Conservation (phyloP, 2,329 filamentous ascomycete species). For the Sarocladiaceae sp. region DNA sequence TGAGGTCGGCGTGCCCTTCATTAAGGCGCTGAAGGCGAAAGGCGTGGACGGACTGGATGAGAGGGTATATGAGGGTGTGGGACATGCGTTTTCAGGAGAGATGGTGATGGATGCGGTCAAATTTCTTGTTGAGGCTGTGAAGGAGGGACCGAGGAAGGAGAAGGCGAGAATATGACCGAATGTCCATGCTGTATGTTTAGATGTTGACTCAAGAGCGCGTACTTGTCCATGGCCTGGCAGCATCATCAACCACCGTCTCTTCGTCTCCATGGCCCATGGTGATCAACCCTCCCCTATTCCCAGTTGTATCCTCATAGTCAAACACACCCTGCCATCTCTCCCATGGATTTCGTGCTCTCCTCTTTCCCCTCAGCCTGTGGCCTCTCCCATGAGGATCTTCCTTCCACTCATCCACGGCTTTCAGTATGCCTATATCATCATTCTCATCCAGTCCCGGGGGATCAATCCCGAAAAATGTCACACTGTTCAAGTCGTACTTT, state of each 20-base stretch:
- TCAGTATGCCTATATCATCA: constrained; percentile 30
- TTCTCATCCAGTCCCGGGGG: constrained; percentile 44
- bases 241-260: constrained; percentile 34
- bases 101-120: constrained; percentile 63
- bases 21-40: constrained; percentile 54
- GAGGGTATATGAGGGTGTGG: constrained; percentile 59
- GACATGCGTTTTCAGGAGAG: constrained; percentile 59
- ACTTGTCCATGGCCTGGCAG: constrained; percentile 33
- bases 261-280: constrained; percentile 26
- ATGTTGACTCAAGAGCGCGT: not conserved
- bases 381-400: constrained; percentile 47
- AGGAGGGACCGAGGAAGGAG: constrained; percentile 19
- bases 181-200: constrained; percentile 10
- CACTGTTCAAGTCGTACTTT: constrained; percentile 39
- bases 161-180: constrained; percentile 26
- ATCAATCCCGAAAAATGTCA: constrained; percentile 57
- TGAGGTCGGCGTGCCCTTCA: constrained; percentile 50
- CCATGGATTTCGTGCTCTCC: constrained; percentile 45
- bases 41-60: constrained; percentile 55
- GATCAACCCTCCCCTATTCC: constrained; percentile 29
- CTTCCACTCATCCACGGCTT: constrained; percentile 42
- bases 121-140: constrained; percentile 51
- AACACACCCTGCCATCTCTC: constrained; percentile 38
- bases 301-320: constrained; percentile 21
- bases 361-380: constrained; percentile 38